A percentile compares a stretch with the other conserved stretches of the same genome.
phyloP scores from a whole-genome alignment of 2,329 filamentous ascomycete genomes.

The Calycina marina region DNA sequence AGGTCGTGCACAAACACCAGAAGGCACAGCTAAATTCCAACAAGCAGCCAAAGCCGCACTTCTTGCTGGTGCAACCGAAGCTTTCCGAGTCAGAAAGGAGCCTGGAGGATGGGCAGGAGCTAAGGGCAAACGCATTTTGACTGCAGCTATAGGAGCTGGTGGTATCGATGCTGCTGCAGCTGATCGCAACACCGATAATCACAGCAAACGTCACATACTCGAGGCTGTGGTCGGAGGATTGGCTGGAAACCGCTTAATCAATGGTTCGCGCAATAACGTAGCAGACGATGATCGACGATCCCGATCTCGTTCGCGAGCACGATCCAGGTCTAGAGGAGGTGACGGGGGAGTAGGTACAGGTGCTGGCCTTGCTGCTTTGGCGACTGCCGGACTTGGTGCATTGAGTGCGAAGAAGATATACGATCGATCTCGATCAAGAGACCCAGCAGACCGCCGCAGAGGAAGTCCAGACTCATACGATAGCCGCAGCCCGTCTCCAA shows the following conservation, averaged over 20 bases:
- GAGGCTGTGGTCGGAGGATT: conserved; percentile 84
- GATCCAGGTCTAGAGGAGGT: conserved; percentile 34
- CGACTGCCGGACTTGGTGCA: conserved; percentile 46
- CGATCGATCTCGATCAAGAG: conserved; percentile 38
- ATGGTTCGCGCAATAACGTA: conserved; percentile 58
- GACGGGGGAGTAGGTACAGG: conserved; percentile 23
- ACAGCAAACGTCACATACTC: conserved; percentile 70
- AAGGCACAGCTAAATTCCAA: conserved; percentile 48
- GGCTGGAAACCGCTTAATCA: conserved; percentile 70
- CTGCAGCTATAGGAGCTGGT: conserved; percentile 72
- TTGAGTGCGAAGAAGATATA: conserved; percentile 46
- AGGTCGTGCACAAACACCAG: conserved; percentile 33
- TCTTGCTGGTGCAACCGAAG: conserved; percentile 79
- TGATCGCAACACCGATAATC: conserved; percentile 49
- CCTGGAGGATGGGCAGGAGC: conserved; percentile 80
- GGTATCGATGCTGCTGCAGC: conserved; percentile 67
- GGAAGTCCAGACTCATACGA: conserved; percentile 20
- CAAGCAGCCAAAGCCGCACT: conserved; percentile 86
- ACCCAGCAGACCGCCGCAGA: conserved; percentile 23
- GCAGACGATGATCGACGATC: conserved; percentile 29
- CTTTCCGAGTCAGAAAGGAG: conserved; percentile 79
- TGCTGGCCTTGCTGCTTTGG: conserved; percentile 44
- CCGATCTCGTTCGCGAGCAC: conserved; percentile 56
- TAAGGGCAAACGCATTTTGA: conserved; percentile 83
- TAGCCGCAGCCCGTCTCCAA: conserved; percentile 20